These are phyloP conservation scores for Bidens hawaiensis DNA, from an alignment of 140 eudicot species.

Conservation along the genomic window DNA sequence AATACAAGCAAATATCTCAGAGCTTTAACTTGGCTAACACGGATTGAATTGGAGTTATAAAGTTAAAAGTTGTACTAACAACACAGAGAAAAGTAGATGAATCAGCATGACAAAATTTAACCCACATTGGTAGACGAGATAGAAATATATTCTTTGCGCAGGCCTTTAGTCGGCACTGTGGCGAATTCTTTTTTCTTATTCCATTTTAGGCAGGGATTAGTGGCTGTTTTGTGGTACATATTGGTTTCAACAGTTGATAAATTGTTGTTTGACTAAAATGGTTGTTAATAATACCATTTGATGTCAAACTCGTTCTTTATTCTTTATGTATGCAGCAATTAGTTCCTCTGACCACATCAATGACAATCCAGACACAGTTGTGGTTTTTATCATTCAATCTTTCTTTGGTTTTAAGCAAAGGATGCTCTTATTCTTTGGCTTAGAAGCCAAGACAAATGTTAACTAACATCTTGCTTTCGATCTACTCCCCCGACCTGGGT, in stretches of 20 bases:
- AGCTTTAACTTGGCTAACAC: constrained; percentile 58
- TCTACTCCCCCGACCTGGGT: background rate
- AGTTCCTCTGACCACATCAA: constrained; percentile 42
- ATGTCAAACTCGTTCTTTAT: constrained; percentile 32
- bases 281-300: constrained; percentile 34
- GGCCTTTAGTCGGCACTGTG: constrained; percentile 57
- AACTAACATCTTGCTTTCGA: constrained; percentile 20
- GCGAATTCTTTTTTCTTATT: constrained; percentile 38
- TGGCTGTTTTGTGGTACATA: constrained; percentile 38
- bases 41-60: constrained; percentile 28
- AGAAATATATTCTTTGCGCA: constrained; percentile 64
- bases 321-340: constrained; percentile 42
- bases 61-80: constrained; percentile 53
- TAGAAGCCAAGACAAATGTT: constrained; percentile 31
- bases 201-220: constrained; percentile 19
- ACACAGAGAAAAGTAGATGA: constrained; percentile 35
- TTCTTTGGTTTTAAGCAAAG: constrained; percentile 27
- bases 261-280: constrained; percentile 43
- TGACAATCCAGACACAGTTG: constrained; percentile 31
- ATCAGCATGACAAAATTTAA: constrained; percentile 41
- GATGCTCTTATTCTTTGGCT: constrained; percentile 32
- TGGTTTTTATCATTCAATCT: background rate
- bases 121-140: constrained; percentile 47
- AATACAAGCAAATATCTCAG: constrained; percentile 32
- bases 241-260: constrained; percentile 25